Evolutionary conservation across 176 grass and related monocot genomes (phyloP).

Genomic region (Oryza meridionalis): DNA sequence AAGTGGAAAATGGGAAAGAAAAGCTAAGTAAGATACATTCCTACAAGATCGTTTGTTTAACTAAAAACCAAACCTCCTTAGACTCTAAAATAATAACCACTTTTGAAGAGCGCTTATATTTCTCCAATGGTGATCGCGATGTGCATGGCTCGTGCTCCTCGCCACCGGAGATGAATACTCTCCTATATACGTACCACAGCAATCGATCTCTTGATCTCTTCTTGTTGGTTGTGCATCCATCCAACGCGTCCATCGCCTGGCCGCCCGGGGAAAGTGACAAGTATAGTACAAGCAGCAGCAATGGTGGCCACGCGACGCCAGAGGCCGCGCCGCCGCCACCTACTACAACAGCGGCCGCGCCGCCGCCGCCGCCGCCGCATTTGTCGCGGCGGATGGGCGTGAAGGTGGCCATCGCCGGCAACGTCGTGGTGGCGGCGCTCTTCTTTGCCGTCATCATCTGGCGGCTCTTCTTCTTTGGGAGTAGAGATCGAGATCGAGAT

Average conservation of each 20-base stretch:
- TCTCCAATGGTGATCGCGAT: slow-evolving; percentile 2
- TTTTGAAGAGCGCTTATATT: background rate
- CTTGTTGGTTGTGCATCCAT: background rate
- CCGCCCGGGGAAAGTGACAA: background rate
- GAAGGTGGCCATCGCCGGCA: slow-evolving; percentile 44
- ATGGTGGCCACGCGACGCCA: slow-evolving; percentile 43
- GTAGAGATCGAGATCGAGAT: too few species aligned
- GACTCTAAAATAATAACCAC: background rate
- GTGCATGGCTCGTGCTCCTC: background rate
- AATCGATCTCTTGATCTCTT: background rate
- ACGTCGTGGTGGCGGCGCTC: slow-evolving; percentile 40
- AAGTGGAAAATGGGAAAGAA: too few species aligned
- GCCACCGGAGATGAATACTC: background rate
- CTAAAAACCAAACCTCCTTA: background rate
- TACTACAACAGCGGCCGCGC: too few species aligned
- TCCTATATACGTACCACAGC: slow-evolving; percentile 4
- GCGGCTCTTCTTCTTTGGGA: slow-evolving; percentile 45
- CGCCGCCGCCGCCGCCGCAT: background rate
- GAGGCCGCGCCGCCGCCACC: background rate
- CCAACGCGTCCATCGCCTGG: background rate
- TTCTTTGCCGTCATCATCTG: slow-evolving; percentile 46
- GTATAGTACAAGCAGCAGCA: background rate
- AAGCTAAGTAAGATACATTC: too few species aligned
- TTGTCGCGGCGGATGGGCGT: background rate
- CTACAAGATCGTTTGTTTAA: background rate